Conservation (phyloP, 768 basidiomycete genomes). For the Xerocomus brunneocitrinus region DNA sequence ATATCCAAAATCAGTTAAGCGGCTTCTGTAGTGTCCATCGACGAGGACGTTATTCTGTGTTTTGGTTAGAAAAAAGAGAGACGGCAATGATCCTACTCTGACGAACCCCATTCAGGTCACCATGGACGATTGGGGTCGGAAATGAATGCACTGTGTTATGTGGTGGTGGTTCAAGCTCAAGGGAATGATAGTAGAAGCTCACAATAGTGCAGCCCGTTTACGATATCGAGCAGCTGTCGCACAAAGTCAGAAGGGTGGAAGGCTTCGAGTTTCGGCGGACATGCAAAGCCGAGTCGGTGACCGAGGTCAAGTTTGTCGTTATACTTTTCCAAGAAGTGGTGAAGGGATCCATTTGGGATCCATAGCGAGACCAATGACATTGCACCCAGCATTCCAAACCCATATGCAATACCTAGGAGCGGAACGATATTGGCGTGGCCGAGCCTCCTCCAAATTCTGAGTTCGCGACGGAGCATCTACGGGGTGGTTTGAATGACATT, state of each 20-base stretch:
- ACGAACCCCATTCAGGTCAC: not conserved
- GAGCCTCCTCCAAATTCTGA: constrained; percentile 27
- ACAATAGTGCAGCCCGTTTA: constrained; percentile 10
- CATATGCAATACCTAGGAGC: constrained; percentile 21
- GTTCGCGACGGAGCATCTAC: constrained; percentile 18
- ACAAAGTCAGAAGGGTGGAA: constrained; percentile 18
- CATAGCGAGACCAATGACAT: constrained; percentile 30
- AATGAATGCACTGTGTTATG: constrained; percentile 7
- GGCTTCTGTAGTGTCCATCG: not conserved
- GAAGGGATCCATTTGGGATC: constrained; percentile 26
- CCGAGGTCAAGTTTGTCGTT: not conserved
- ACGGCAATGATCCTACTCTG: not conserved
- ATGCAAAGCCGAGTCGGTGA: constrained; percentile 11
- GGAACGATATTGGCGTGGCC: constrained; percentile 26
- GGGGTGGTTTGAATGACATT: no score
- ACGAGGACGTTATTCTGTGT: not conserved
- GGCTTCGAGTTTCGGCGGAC: constrained; percentile 5
- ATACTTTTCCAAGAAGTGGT: constrained; percentile 11
- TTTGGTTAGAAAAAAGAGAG: not conserved
- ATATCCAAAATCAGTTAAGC: not conserved
- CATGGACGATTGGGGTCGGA: constrained; percentile 1
- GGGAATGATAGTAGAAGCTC: not conserved
- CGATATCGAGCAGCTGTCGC: constrained; percentile 12
- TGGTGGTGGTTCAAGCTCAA: not conserved
- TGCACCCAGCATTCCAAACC: constrained; percentile 21